These are phyloP conservation scores for Curvularia sp. DNA, from an alignment of 2,329 filamentous ascomycete genomes.

Conservation along the genomic window DNA sequence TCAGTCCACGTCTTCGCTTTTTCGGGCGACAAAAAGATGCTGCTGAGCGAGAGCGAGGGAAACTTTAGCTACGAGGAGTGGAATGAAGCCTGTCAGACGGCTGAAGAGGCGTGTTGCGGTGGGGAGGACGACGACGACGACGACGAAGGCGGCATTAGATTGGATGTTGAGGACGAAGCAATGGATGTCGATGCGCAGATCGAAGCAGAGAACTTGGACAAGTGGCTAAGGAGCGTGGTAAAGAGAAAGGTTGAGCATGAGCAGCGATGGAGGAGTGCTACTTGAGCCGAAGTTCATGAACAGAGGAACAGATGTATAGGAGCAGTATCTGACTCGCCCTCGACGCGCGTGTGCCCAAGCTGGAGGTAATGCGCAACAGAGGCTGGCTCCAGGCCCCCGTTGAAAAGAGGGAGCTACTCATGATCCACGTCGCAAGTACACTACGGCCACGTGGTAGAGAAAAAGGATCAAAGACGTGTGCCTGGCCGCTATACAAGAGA, in stretches of 20 bases:
- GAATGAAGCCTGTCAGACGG: slow-evolving; percentile 72
- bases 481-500: neutral
- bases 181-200: slow-evolving; percentile 51
- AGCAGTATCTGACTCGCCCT: neutral
- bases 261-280: slow-evolving; percentile 52
- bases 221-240: slow-evolving; percentile 53
- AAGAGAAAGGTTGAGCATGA: slow-evolving; percentile 51
- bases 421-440: neutral
- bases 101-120: slow-evolving; percentile 69
- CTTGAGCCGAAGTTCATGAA: slow-evolving; percentile 29
- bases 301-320: neutral
- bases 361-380: neutral
- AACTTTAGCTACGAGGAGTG: slow-evolving; percentile 77
- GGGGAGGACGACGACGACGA: slow-evolving; percentile 54
- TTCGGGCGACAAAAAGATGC: slow-evolving; percentile 68
- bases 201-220: slow-evolving; percentile 41
- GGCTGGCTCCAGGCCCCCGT: too few relatives aligned
- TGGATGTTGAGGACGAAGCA: slow-evolving; percentile 39
- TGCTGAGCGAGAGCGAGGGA: slow-evolving; percentile 84
- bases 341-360: neutral
- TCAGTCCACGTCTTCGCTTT: slow-evolving; percentile 87
- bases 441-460: neutral
- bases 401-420: neutral
- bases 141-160: slow-evolving; percentile 41
- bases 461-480: neutral